Conservation (phyloP, 371 early-diverging fungal genomes). For the Saksenaea vasiformis region DNA sequence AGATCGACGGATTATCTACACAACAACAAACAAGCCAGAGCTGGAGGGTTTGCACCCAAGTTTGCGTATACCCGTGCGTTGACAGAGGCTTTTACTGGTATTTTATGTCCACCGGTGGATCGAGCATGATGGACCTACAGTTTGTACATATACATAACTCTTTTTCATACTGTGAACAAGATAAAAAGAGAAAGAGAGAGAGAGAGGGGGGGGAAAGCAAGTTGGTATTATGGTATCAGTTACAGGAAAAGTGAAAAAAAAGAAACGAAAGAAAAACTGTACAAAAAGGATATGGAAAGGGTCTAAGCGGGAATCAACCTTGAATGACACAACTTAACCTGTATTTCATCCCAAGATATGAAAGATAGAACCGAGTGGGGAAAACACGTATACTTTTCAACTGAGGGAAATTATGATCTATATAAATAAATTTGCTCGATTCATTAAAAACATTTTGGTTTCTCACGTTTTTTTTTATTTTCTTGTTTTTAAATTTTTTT, state of each 20-base stretch:
- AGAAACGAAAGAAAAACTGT: conserved; percentile 3
- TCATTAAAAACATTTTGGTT: not conserved
- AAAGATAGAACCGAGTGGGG: conserved; percentile 52
- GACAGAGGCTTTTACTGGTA: conserved; percentile 56
- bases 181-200: not conserved
- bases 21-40: conserved; percentile 43
- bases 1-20: conserved; percentile 46
- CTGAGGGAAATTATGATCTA: conserved; percentile 50
- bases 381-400: conserved; percentile 54
- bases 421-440: not conserved
- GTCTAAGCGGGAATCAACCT: conserved; percentile 25
- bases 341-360: conserved; percentile 56
- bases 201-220: too few species aligned
- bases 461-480: not conserved
- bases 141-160: not conserved
- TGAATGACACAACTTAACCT: conserved; percentile 51
- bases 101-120: conserved; percentile 28
- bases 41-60: conserved; percentile 60
- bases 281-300: not conserved
- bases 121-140: not conserved
- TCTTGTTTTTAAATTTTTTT: not conserved
- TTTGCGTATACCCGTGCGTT: conserved; percentile 61
- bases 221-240: conserved; percentile 3
- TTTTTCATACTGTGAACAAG: not conserved
- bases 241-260: not conserved